A percentile compares a stretch with the other conserved stretches of the same genome.
Conservation (phyloP, 169 alveolate species). For the Eimeria necatrix region DNA sequence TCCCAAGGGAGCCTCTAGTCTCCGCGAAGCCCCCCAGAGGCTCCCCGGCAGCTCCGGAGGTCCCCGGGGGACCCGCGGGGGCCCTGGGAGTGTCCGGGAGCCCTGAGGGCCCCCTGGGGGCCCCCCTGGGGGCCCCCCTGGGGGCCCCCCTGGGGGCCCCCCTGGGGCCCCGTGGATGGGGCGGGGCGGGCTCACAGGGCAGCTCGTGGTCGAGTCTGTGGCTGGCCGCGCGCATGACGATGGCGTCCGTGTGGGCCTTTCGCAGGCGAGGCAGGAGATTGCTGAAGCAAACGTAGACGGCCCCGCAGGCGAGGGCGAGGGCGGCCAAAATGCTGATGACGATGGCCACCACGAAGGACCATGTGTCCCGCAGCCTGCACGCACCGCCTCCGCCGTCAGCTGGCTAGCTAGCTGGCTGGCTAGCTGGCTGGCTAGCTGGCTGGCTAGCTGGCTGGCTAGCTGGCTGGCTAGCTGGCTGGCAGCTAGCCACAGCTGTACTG, state of each 20-base stretch:
- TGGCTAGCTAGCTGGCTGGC: no score
- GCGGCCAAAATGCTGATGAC: slow-evolving; percentile 73
- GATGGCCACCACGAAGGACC: slow-evolving; percentile 81
- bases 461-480: no score
- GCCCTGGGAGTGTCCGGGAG: not conserved
- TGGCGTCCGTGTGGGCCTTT: slow-evolving; percentile 58
- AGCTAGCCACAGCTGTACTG: no score
- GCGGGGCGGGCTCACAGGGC: slow-evolving; percentile 79
- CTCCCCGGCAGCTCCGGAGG: no score
- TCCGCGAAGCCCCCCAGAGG: no score
- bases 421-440: no score
- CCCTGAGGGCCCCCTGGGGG: not conserved
- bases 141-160: not conserved
- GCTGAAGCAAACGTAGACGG: slow-evolving; percentile 39
- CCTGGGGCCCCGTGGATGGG: no score
- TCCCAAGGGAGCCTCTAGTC: no score
- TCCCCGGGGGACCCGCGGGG: no score
- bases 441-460: no score
- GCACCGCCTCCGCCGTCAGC: not conserved
- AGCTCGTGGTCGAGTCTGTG: slow-evolving; percentile 81
- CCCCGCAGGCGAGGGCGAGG: slow-evolving; percentile 19
- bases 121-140: no score
- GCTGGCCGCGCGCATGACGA: slow-evolving; percentile 72
- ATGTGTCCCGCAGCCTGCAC: slow-evolving; percentile 78
- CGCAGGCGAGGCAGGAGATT: slow-evolving; percentile 49